Evolutionary conservation across 2,329 filamentous ascomycete genomes (phyloP).

Genomic region (Eutypa lata): DNA sequence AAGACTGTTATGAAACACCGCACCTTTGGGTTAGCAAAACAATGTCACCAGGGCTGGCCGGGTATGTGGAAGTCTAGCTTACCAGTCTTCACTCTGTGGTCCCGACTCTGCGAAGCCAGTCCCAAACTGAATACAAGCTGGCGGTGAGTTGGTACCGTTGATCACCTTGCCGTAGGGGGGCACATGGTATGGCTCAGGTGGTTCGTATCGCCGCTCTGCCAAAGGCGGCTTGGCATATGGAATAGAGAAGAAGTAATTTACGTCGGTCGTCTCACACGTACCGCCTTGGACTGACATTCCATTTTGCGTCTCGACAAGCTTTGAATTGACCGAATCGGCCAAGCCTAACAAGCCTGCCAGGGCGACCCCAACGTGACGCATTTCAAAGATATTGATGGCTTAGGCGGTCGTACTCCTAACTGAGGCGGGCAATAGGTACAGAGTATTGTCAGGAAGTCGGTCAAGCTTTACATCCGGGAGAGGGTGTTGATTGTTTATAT

Average conservation of each 20-base stretch:
- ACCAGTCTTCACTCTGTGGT: slow-evolving; percentile 15
- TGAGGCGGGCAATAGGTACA: too few relatives aligned
- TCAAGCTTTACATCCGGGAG: too few relatives aligned
- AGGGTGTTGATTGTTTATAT: too few relatives aligned
- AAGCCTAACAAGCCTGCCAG: slow-evolving; percentile 5
- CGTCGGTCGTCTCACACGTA: slow-evolving; percentile 11
- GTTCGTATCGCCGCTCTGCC: slow-evolving; percentile 13
- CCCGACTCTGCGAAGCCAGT: slow-evolving; percentile 9
- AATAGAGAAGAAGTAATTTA: slow-evolving; percentile 17
- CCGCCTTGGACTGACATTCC: slow-evolving; percentile 10
- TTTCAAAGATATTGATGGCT: too few relatives aligned
- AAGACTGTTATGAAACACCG: slow-evolving; percentile 7
- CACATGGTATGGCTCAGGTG: slow-evolving; percentile 10
- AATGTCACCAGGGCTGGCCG: neutral
- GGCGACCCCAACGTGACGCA: neutral
- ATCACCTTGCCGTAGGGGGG: slow-evolving; percentile 2
- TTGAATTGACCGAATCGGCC: slow-evolving; percentile 4
- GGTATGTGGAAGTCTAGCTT: neutral
- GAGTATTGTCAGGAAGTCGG: too few relatives aligned
- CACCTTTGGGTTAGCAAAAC: slow-evolving; percentile 1
- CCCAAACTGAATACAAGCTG: slow-evolving; percentile 16
- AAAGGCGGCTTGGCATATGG: slow-evolving; percentile 18
- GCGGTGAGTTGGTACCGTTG: slow-evolving; percentile 12
- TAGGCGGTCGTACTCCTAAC: too few relatives aligned
- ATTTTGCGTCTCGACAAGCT: slow-evolving; percentile 8